Evolutionary conservation across 2,329 filamentous ascomycete species (phyloP).

Genomic region (Fusarium temperatum): DNA sequence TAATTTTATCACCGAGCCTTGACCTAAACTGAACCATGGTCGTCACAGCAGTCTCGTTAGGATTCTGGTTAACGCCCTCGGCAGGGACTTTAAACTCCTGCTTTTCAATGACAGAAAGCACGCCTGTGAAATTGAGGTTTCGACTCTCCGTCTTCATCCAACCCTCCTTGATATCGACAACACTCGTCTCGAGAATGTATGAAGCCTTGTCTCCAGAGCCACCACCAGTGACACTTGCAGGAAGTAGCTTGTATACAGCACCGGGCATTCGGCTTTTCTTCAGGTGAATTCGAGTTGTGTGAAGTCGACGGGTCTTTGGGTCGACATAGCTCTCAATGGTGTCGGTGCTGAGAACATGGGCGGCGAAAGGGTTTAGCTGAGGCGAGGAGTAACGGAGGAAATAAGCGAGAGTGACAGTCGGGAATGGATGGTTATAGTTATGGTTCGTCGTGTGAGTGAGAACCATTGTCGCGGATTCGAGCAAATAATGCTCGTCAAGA

Average conservation of each 20-base stretch:
- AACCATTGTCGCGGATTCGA: conserved; percentile 59
- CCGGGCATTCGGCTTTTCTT: conserved; percentile 82
- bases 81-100: conserved; percentile 69
- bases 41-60: conserved; percentile 69
- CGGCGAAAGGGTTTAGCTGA: conserved; percentile 79
- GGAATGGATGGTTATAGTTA: conserved; percentile 82
- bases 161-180: conserved; percentile 80
- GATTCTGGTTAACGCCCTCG: conserved; percentile 36
- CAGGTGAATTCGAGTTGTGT: conserved; percentile 81
- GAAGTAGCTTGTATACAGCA: conserved; percentile 79
- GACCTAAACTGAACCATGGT: conserved; percentile 80
- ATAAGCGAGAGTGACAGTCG: conserved; percentile 87
- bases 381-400: conserved; percentile 84
- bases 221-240: conserved; percentile 73
- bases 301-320: conserved; percentile 75
- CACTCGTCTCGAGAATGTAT: conserved; percentile 82
- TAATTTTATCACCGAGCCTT: conserved; percentile 74
- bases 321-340: conserved; percentile 81
- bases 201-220: conserved; percentile 72
- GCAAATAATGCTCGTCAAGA: conserved; percentile 22
- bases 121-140: conserved; percentile 84
- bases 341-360: conserved; percentile 84
- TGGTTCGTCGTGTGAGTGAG: conserved; percentile 73
- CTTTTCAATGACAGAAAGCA: conserved; percentile 79
- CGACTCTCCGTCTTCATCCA: conserved; percentile 85